A percentile compares a stretch with the other conserved stretches of the same genome.
phyloP scores from a whole-genome alignment of 2,329 filamentous ascomycete species.

The Colletotrichum eleusines region DNA sequence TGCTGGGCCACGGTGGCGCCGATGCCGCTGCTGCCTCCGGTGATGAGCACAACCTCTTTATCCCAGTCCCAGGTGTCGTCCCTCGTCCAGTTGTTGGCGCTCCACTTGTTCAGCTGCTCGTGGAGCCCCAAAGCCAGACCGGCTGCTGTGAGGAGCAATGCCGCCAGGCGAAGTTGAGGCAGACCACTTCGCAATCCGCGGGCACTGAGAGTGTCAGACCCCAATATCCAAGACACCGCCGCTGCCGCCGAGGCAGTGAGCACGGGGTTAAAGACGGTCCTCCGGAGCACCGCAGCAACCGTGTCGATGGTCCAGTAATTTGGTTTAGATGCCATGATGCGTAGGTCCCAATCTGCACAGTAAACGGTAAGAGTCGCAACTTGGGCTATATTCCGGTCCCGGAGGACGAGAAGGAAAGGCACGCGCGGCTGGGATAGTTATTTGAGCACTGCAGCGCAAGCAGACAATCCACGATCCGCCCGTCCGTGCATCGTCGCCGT shows the following conservation, averaged over 20 bases:
- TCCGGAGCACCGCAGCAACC: background rate
- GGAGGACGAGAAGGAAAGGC: background rate
- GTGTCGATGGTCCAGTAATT: background rate
- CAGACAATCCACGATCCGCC: background rate
- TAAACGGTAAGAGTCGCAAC: background rate
- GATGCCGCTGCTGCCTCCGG: constrained; percentile 58
- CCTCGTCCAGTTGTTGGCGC: constrained; percentile 46
- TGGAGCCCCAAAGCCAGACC: constrained; percentile 41
- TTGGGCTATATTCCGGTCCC: no score
- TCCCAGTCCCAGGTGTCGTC: constrained; percentile 51
- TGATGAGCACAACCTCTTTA: constrained; percentile 57
- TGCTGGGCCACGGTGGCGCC: constrained; percentile 51
- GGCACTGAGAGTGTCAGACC: background rate
- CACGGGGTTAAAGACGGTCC: background rate
- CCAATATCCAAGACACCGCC: background rate
- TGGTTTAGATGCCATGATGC: background rate
- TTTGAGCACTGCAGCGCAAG: background rate
- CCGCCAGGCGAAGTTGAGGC: background rate
- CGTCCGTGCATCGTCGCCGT: background rate
- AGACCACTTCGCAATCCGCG: background rate
- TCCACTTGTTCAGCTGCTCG: constrained; percentile 42
- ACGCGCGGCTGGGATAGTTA: background rate
- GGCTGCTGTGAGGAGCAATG: constrained; percentile 1
- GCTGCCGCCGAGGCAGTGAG: background rate
- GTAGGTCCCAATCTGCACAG: background rate